Conservation (phyloP, 352 stramenopile genomes). For the Pythium insidiosum region DNA sequence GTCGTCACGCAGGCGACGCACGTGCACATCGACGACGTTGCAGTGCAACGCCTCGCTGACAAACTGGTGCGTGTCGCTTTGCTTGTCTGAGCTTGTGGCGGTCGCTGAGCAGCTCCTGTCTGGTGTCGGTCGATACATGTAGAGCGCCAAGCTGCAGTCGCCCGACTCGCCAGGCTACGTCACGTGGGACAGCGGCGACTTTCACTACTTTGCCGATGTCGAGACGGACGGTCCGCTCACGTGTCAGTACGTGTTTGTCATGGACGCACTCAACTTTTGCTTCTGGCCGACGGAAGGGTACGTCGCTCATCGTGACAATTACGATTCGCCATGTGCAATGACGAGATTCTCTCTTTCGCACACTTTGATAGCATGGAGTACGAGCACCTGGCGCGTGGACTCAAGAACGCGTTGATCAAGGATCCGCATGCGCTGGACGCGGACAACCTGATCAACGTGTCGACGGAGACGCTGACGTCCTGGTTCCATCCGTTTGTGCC, state of each 20-base stretch:
- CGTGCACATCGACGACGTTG: constrained; percentile 25
- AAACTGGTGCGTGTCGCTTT: constrained; percentile 29
- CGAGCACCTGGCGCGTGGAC: constrained; percentile 64
- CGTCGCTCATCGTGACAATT: background rate
- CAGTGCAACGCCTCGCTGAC: constrained; percentile 20
- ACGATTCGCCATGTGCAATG: too few species aligned
- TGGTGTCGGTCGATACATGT: too few species aligned
- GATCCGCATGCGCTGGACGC: constrained; percentile 59
- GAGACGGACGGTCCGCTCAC: constrained; percentile 57
- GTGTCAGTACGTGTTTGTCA: constrained; percentile 83
- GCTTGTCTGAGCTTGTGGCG: too few species aligned
- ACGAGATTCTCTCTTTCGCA: too few species aligned
- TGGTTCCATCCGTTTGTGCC: constrained; percentile 64
- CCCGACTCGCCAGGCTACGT: constrained; percentile 32
- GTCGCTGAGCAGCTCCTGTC: too few species aligned
- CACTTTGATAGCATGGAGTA: constrained; percentile 87
- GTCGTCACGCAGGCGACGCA: constrained; percentile 28
- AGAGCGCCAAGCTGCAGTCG: constrained; percentile 26
- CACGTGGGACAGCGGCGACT: constrained; percentile 73
- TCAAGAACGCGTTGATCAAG: constrained; percentile 59
- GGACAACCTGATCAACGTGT: constrained; percentile 27
- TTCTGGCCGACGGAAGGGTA: constrained; percentile 83
- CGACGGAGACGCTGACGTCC: constrained; percentile 28
- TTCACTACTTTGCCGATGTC: constrained; percentile 79
- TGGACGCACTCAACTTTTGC: constrained; percentile 89